phyloP scores from a whole-genome alignment of 106 monocot species.

The Allium cepa region DNA sequence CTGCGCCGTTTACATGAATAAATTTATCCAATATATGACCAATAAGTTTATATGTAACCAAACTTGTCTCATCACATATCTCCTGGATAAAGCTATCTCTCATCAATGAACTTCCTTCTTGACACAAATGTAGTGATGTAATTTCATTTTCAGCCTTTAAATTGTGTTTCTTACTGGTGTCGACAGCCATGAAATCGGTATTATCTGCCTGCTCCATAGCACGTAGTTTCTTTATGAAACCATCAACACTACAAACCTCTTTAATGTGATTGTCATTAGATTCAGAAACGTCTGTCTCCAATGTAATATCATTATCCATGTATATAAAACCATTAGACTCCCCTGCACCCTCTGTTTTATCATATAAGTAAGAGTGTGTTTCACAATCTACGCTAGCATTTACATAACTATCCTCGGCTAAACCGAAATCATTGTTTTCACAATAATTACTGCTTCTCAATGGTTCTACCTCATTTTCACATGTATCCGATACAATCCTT shows the following conservation, averaged over 20 bases:
- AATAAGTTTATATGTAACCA: conserved; percentile 48
- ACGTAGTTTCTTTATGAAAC: neutral
- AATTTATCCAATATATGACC: conserved; percentile 39
- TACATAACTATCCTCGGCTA: conserved; percentile 28
- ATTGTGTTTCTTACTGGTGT: conserved; percentile 2
- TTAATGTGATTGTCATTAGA: neutral
- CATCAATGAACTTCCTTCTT: neutral
- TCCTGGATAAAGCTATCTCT: conserved; percentile 27
- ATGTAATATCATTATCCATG: neutral
- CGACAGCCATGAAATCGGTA: neutral
- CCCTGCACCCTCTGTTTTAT: conserved; percentile 22
- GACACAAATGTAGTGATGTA: neutral
- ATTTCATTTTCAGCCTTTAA: conserved; percentile 4
- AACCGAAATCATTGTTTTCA: conserved; percentile 42
- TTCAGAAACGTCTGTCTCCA: neutral
- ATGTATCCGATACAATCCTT: conserved; percentile 16
- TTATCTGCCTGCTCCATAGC: neutral
- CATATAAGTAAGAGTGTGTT: conserved; percentile 15
- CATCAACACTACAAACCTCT: neutral
- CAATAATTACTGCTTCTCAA: conserved; percentile 15
- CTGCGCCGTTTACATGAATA: conserved; percentile 23
- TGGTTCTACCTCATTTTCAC: conserved; percentile 7
- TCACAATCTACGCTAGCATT: conserved; percentile 4
- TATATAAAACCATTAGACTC: conserved; percentile 22
- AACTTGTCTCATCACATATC: conserved; percentile 66